Evolutionary conservation across 495 filamentous ascomycete species (phyloP), one percentile per base, ranked within the genome.

Genomic region (Delitschia confertaspora): DNA sequence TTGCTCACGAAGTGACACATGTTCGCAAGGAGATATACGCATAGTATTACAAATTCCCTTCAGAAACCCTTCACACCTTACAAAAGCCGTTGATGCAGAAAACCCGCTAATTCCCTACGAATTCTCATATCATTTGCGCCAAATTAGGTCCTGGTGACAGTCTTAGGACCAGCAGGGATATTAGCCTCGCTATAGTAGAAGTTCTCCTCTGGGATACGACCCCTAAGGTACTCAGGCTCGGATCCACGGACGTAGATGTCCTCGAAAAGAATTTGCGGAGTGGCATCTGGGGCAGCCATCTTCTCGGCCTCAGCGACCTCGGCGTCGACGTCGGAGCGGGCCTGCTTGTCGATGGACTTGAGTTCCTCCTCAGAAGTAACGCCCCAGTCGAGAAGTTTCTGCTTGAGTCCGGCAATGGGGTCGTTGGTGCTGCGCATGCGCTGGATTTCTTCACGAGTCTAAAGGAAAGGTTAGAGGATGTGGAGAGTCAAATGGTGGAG

Each of bases 371-470:
- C 91, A 47, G 77, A 76, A 53, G 79, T 78, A 39, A 96, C 85
- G 20, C 73, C 77, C 91, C 91, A 98, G 66, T 96, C 89, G 36
- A 98, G 71, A 56, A 98, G 78, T 72, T 94, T 94, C 72, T 89
- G 84, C 76, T 95, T 96, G 40, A 98, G 79, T 30, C 91, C 91
- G 55, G 89, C 88, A 59, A 98, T 96, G 54, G 91, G 87, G 71
- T 98, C 91, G 68, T 98, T 82, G 66, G 93, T 96, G 56, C 80
- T 87, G 58, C 91, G 85, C 91, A 98, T 98, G 68, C 87, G 85
- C 72, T 95, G 89, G 62, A 98, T 93, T 70, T 98, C 91, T 70
- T 98, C 91, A 65, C 91, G 88, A 56, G 87, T 95, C 57, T 61
- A 38, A 17, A n/a, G 2, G 17, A 14, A 14, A 39, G 31, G 24